A percentile compares a stretch with the other conserved stretches of the same genome.
Evolutionary conservation across 2,329 filamentous ascomycete genomes (phyloP).

Genomic region (Lasiodiplodia theobromae): DNA sequence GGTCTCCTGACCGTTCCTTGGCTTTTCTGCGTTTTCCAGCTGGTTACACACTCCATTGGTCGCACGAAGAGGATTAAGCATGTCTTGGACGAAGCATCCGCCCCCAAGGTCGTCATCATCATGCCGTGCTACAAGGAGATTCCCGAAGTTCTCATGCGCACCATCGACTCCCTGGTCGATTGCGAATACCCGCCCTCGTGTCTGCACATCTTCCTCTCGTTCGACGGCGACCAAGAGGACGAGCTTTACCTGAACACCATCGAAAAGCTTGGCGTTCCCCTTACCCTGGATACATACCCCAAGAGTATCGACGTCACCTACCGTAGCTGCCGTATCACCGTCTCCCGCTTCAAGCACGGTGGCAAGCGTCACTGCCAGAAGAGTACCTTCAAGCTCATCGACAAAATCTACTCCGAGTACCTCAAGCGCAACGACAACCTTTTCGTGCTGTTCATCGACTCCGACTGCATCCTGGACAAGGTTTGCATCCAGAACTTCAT

Average conservation of each 20-base stretch:
- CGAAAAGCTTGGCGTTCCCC: slow-evolving; percentile 80
- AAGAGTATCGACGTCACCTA: slow-evolving; percentile 91
- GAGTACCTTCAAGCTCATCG: slow-evolving; percentile 88
- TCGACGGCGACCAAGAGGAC: slow-evolving; percentile 88
- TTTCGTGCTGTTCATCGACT: slow-evolving; percentile 97
- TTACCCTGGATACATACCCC: slow-evolving; percentile 79
- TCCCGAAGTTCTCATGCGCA: slow-evolving; percentile 81
- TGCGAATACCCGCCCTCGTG: slow-evolving; percentile 93
- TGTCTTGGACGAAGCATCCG: slow-evolving; percentile 81
- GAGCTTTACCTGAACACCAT: slow-evolving; percentile 89
- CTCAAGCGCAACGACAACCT: slow-evolving; percentile 87
- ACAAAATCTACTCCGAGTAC: slow-evolving; percentile 89
- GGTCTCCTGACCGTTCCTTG: slow-evolving; percentile 85
- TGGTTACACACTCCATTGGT: slow-evolving; percentile 86
- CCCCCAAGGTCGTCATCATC: slow-evolving; percentile 92
- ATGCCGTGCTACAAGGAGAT: slow-evolving; percentile 98
- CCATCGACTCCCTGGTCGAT: slow-evolving; percentile 88
- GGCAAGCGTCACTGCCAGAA: slow-evolving; percentile 96
- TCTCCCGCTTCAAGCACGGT: slow-evolving; percentile 91
- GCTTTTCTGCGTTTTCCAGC: slow-evolving; percentile 90
- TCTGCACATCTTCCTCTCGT: slow-evolving; percentile 93
- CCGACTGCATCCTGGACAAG: slow-evolving; percentile 90
- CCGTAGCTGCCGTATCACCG: slow-evolving; percentile 80
- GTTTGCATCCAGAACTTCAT: slow-evolving; percentile 97
- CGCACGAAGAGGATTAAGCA: slow-evolving; percentile 82